These are phyloP conservation scores for Meripilus lineatus DNA, from an alignment of 1,284 basidiomycete species.

Conservation along the genomic window DNA sequence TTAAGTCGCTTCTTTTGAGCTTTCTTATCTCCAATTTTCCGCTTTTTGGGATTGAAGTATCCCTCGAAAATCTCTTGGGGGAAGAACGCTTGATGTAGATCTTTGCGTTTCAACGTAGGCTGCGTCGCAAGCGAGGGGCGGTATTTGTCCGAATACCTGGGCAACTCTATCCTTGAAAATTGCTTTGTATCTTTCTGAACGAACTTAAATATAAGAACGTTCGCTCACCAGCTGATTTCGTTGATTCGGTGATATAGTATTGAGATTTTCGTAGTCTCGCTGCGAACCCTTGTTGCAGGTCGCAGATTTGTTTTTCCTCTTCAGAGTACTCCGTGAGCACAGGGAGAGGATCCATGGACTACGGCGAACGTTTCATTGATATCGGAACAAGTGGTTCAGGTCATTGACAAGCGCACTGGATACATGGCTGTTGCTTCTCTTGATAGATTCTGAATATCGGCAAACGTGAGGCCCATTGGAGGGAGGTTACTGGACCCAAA, in stretches of 20 bases:
- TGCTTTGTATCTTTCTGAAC: constrained; percentile 10
- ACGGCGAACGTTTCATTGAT: constrained; percentile 7
- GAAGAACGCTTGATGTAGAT: constrained; percentile 71
- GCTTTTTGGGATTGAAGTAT: constrained; percentile 72
- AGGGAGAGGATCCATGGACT: constrained; percentile 58
- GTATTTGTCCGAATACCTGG: constrained; percentile 79
- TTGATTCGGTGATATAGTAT: constrained; percentile 70
- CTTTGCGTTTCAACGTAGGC: constrained; percentile 61
- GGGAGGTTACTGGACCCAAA: constrained; percentile 41
- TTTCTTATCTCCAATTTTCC: constrained; percentile 41
- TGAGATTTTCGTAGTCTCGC: constrained; percentile 57
- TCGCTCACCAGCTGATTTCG: constrained; percentile 61
- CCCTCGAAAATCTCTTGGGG: constrained; percentile 69
- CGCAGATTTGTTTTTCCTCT: constrained; percentile 59
- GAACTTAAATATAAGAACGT: not conserved
- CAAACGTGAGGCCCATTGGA: constrained; percentile 75
- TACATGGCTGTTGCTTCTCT: constrained; percentile 71
- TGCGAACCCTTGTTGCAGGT: constrained; percentile 63
- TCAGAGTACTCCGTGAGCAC: constrained; percentile 57
- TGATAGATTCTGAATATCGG: constrained; percentile 70
- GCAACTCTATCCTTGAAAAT: constrained; percentile 45
- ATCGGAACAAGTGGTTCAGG: not conserved
- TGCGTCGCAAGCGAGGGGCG: constrained; percentile 53
- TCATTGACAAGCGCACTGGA: constrained; percentile 51
- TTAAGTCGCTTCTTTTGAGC: constrained; percentile 44